Evolutionary conservation across 345 rosid genomes (phyloP).

Genomic region (Gossypium arboreum): DNA sequence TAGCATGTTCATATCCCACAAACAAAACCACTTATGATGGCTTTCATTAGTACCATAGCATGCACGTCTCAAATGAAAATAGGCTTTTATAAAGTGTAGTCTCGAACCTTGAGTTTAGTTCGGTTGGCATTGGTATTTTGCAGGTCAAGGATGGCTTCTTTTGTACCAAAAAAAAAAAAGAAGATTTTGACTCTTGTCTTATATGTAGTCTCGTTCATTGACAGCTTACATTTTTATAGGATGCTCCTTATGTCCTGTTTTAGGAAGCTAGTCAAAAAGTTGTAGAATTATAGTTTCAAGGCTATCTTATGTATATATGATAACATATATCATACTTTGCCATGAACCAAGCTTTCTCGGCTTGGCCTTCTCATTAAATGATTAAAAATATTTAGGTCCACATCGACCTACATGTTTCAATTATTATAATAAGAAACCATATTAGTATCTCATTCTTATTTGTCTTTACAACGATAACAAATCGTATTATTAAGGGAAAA

Average conservation of each 20-base stretch:
- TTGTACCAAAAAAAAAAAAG: background rate
- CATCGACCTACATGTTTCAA: background rate
- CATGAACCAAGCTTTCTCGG: background rate
- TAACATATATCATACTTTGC: background rate
- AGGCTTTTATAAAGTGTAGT: background rate
- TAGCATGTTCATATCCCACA: background rate
- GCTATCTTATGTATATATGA: background rate
- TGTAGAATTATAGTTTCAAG: background rate
- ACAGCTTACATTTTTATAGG: background rate
- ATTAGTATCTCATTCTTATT: background rate
- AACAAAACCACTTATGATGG: background rate
- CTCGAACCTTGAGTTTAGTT: background rate
- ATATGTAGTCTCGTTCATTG: background rate
- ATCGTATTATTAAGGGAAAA: too few relatives aligned
- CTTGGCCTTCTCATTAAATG: background rate
- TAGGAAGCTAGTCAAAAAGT: background rate
- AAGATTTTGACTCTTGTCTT: background rate
- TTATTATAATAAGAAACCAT: background rate
- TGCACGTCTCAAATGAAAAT: background rate
- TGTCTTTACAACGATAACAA: too few relatives aligned
- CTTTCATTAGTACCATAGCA: background rate
- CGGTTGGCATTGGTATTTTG: background rate
- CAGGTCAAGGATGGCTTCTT: background rate
- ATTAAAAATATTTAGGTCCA: background rate
- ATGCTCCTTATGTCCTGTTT: background rate